Evolutionary conservation across 208 protist species (phyloP).

Genomic region (Porcisia hertigi): DNA sequence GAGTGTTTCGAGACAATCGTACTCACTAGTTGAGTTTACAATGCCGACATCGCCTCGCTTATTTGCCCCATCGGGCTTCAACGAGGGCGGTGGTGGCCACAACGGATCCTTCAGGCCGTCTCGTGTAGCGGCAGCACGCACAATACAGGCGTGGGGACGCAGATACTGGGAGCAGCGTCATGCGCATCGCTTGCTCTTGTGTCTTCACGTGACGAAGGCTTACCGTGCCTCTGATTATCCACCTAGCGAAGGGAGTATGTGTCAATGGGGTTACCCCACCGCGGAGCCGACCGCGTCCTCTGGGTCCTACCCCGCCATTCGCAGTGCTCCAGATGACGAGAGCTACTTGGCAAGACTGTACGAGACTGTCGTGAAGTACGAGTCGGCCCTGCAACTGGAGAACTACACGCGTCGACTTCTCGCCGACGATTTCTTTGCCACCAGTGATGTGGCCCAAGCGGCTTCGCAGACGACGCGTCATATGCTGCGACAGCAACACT

Average conservation of each 20-base stretch:
- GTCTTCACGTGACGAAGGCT: conserved; percentile 4
- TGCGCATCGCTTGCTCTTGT: conserved; percentile 13
- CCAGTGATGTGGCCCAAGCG: conserved; percentile 13
- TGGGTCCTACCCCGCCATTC: neutral
- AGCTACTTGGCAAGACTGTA: conserved; percentile 7
- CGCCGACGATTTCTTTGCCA: conserved; percentile 23
- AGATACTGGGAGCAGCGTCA: neutral
- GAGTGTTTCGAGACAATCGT: too few relatives aligned
- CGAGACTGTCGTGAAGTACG: conserved; percentile 32
- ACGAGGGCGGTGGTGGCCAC: neutral
- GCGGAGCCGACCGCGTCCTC: neutral
- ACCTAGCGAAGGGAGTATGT: neutral
- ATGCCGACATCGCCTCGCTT: neutral
- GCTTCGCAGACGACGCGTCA: conserved; percentile 21
- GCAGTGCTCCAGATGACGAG: neutral
- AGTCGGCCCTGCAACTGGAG: conserved; percentile 27
- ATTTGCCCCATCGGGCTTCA: neutral
- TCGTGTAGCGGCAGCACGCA: neutral
- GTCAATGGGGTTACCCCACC: neutral
- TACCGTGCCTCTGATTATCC: neutral
- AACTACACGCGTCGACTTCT: conserved; percentile 47
- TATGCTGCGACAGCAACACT: conserved; percentile 28
- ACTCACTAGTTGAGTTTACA: neutral
- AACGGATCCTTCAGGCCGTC: neutral
- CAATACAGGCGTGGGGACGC: conserved; percentile 10